Evolutionary conservation across 1,284 basidiomycete species (phyloP).

Genomic region (Puccinia polysora): DNA sequence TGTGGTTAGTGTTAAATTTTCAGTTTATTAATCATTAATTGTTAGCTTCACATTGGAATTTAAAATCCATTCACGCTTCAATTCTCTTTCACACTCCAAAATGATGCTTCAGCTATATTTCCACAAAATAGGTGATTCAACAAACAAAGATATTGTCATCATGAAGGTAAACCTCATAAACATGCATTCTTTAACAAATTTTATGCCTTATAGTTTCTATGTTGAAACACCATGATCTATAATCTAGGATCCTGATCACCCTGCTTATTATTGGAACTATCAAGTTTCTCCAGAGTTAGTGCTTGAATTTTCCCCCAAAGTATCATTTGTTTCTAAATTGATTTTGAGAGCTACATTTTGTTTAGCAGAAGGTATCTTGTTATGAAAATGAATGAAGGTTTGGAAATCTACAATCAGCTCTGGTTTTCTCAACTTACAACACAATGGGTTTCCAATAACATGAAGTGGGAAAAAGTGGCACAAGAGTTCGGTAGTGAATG

Average conservation of each 20-base stretch:
- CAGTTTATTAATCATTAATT: background rate
- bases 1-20: constrained; percentile 7
- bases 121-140: constrained; percentile 19
- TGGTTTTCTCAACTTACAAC: constrained; percentile 67
- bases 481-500: constrained; percentile 66
- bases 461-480: constrained; percentile 67
- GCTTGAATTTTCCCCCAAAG: background rate
- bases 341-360: background rate
- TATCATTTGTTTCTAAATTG: background rate
- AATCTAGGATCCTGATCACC: constrained; percentile 55
- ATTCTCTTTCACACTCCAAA: background rate
- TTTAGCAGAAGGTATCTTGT: constrained; percentile 59
- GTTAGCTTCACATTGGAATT: background rate
- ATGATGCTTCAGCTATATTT: constrained; percentile 20
- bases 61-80: too few species aligned
- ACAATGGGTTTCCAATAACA: constrained; percentile 61
- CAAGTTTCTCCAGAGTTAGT: constrained; percentile 61
- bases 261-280: constrained; percentile 64
- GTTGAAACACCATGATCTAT: too few species aligned
- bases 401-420: constrained; percentile 64
- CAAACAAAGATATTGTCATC: constrained; percentile 21
- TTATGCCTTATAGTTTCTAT: too few species aligned
- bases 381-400: constrained; percentile 62
- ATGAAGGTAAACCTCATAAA: background rate
- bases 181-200: too few species aligned